Percentiles rank a stretch among this genome's conserved stretches.
phyloP scores from a whole-genome alignment of 805 yeast genomes.

The Sungouiella thailandica region DNA sequence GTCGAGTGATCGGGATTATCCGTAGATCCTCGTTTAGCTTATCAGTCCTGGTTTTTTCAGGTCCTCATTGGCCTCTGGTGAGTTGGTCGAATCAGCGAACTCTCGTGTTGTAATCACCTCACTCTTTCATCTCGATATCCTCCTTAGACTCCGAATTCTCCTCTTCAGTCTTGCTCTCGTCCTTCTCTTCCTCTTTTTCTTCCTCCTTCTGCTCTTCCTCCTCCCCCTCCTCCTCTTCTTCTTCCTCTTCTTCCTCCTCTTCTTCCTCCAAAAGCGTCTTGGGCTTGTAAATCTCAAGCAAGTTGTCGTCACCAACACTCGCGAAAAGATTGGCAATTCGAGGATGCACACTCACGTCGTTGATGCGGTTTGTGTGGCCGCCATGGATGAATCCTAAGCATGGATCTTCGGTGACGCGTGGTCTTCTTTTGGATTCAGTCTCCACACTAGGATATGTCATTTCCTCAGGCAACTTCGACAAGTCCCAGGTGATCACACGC shows the following conservation, averaged over 20 bases:
- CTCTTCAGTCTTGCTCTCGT: constrained; percentile 1
- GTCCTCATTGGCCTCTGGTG: too few relatives aligned
- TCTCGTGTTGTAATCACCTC: too few relatives aligned
- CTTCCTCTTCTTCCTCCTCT: constrained; percentile 18
- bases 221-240: constrained; percentile 22
- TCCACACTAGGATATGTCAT: constrained; percentile 32
- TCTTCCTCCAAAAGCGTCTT: constrained; percentile 42
- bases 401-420: constrained; percentile 57
- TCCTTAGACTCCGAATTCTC: constrained; percentile 1
- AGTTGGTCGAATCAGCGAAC: too few relatives aligned
- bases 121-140: constrained; percentile 2
- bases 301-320: constrained; percentile 69
- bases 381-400: constrained; percentile 78
- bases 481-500: constrained; percentile 72
- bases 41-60: too few relatives aligned
- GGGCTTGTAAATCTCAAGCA: constrained; percentile 75
- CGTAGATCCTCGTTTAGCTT: too few relatives aligned
- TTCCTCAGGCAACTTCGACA: constrained; percentile 53
- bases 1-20: too few relatives aligned
- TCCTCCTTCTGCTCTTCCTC: constrained; percentile 9
- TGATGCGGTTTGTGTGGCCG: constrained; percentile 71
- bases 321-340: constrained; percentile 51
- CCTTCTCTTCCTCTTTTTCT: constrained; percentile 2
- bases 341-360: constrained; percentile 68
- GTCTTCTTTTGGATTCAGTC: constrained; percentile 47